These are phyloP conservation scores for Forsythia viridissima DNA, from an alignment of 257 asterid genomes.

Conservation along the genomic window DNA sequence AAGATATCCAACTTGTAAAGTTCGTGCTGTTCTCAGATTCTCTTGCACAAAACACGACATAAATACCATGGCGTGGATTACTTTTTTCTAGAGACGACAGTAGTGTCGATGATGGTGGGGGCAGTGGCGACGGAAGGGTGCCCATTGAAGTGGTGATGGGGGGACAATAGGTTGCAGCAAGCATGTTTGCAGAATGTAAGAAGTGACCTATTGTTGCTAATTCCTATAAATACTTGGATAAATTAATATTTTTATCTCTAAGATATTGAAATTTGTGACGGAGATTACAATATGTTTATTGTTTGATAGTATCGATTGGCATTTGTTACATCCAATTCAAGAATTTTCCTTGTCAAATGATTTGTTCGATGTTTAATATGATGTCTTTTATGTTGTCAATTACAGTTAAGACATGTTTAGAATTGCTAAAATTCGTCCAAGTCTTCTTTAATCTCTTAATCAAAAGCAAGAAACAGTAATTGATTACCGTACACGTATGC, in stretches of 20 bases:
- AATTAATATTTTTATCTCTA: background rate
- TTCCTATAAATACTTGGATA: background rate
- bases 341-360: conserved; percentile 17
- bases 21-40: background rate
- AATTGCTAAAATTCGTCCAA: background rate
- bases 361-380: background rate
- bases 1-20: conserved; percentile 38
- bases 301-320: conserved; percentile 26
- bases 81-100: conserved; percentile 7
- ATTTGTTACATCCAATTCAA: background rate
- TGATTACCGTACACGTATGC: background rate
- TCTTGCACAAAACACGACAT: conserved; percentile 35
- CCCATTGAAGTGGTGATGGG: conserved; percentile 17
- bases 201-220: conserved; percentile 6
- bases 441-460: background rate
- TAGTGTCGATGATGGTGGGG: background rate
- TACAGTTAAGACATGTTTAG: background rate
- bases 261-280: background rate
- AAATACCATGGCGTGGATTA: conserved; percentile 23
- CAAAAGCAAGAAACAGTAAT: background rate
- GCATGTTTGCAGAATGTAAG: background rate
- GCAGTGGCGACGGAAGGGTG: conserved; percentile 17
- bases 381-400: conserved; percentile 9
- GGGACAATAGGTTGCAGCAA: background rate
- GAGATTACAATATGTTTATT: conserved; percentile 4